A percentile compares a stretch with the other conserved stretches of the same genome.
phyloP scores from a whole-genome alignment of 164 flowering plant genomes.

The Kingdonia uniflora region DNA sequence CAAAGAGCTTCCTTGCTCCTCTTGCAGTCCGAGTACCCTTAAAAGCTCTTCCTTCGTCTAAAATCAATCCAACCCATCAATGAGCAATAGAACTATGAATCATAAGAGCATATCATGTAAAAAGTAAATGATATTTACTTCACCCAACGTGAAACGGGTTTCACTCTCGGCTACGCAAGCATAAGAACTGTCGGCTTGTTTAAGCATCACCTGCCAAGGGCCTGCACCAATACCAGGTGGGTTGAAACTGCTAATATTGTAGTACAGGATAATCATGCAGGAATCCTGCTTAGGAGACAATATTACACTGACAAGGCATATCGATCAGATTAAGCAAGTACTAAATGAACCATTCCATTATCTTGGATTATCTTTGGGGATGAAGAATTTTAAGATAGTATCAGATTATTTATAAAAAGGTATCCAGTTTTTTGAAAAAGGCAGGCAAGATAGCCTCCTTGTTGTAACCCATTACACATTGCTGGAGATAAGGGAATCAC shows the following conservation, averaged over 20 bases:
- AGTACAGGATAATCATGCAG: neutral
- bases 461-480: too few relatives aligned
- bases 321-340: neutral
- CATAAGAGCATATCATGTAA: neutral
- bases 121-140: conserved; percentile 34
- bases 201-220: conserved; percentile 99
- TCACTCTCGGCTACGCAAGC: conserved; percentile 91
- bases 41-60: conserved; percentile 94
- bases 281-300: too few relatives aligned
- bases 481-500: too few relatives aligned
- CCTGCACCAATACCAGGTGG: conserved; percentile 37
- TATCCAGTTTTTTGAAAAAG: too few relatives aligned
- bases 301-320: too few relatives aligned
- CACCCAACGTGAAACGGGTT: conserved; percentile 81
- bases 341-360: too few relatives aligned
- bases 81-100: neutral
- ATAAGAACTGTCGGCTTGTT: conserved; percentile 80
- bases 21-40: conserved; percentile 90
- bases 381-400: too few relatives aligned
- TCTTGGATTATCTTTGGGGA: too few relatives aligned
- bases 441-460: too few relatives aligned
- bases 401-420: too few relatives aligned
- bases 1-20: conserved; percentile 89
- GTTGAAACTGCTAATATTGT: neutral
- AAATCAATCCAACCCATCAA: neutral